Evolutionary conservation across 2,329 filamentous ascomycete genomes (phyloP).

Genomic region (Colletotrichum australisinense): DNA sequence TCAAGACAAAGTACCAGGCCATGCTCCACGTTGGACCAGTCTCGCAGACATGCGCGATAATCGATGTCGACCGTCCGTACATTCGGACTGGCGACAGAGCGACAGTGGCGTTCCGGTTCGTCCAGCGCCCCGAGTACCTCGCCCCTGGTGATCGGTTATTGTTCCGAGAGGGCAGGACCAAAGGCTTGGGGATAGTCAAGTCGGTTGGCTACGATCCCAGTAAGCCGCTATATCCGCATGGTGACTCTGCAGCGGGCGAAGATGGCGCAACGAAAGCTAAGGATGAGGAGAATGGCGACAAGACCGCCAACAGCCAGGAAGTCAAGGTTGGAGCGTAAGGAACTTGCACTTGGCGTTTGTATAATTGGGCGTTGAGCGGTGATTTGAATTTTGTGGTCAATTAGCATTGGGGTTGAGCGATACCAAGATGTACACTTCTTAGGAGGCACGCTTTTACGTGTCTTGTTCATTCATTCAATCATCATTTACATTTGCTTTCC

Average conservation of each 20-base stretch:
- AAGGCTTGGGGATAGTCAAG: slow-evolving; percentile 95
- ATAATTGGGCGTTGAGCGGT: slow-evolving; percentile 5
- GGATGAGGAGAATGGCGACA: slow-evolving; percentile 16
- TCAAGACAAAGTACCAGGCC: slow-evolving; percentile 95
- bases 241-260: neutral
- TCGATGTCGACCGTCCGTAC: slow-evolving; percentile 95
- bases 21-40: slow-evolving; percentile 98
- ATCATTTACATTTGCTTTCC: too few relatives aligned
- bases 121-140: slow-evolving; percentile 93
- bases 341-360: neutral
- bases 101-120: slow-evolving; percentile 92
- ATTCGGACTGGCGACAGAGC: slow-evolving; percentile 96
- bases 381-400: too few relatives aligned
- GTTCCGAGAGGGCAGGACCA: slow-evolving; percentile 94
- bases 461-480: slow-evolving; percentile 8
- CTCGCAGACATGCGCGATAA: slow-evolving; percentile 95
- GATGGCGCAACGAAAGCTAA: neutral
- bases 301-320: slow-evolving; percentile 20
- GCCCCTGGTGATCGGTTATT: slow-evolving; percentile 88
- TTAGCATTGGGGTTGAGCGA: slow-evolving; percentile 15
- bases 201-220: slow-evolving; percentile 84
- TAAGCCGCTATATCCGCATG: slow-evolving; percentile 52
- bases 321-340: slow-evolving; percentile 26
- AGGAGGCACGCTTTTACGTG: neutral
- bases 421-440: slow-evolving; percentile 11